Conservation (phyloP, 2,329 filamentous ascomycete species). For the Venturia effusa region DNA sequence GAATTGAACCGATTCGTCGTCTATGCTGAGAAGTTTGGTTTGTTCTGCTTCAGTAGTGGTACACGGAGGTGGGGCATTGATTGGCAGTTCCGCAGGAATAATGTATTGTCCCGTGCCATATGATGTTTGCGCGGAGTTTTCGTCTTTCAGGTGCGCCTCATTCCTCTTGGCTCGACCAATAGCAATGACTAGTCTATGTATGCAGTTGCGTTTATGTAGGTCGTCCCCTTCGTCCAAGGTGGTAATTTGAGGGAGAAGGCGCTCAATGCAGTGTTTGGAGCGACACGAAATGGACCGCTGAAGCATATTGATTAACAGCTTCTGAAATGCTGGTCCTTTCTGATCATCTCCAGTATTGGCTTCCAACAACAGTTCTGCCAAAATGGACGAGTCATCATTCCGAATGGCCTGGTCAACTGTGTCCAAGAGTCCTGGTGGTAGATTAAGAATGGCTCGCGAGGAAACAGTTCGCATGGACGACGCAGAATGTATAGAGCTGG, state of each 20-base stretch:
- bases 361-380: constrained; percentile 47
- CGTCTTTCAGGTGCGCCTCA: constrained; percentile 24
- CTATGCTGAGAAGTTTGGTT: constrained; percentile 47
- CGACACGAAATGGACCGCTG: constrained; percentile 65
- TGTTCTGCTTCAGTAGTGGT: constrained; percentile 56
- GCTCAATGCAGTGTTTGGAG: constrained; percentile 58
- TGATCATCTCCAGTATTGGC: constrained; percentile 40
- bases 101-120: constrained; percentile 43
- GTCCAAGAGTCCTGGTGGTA: constrained; percentile 60
- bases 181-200: constrained; percentile 85
- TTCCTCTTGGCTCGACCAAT: constrained; percentile 66
- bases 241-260: constrained; percentile 53
- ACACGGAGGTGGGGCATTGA: constrained; percentile 48
- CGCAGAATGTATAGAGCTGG: constrained; percentile 56
- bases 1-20: constrained; percentile 67
- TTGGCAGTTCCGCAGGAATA: constrained; percentile 63
- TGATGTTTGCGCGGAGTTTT: neutral
- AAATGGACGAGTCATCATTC: constrained; percentile 48
- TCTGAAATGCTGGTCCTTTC: constrained; percentile 44
- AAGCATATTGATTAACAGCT: constrained; percentile 66
- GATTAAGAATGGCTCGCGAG: constrained; percentile 61
- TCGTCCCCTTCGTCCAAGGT: constrained; percentile 79
- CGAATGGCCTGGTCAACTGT: constrained; percentile 61
- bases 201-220: constrained; percentile 85
- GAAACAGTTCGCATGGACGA: constrained; percentile 67